Conservation (phyloP, 2,329 filamentous ascomycete genomes). For the Scedosporium aurantiacum region DNA sequence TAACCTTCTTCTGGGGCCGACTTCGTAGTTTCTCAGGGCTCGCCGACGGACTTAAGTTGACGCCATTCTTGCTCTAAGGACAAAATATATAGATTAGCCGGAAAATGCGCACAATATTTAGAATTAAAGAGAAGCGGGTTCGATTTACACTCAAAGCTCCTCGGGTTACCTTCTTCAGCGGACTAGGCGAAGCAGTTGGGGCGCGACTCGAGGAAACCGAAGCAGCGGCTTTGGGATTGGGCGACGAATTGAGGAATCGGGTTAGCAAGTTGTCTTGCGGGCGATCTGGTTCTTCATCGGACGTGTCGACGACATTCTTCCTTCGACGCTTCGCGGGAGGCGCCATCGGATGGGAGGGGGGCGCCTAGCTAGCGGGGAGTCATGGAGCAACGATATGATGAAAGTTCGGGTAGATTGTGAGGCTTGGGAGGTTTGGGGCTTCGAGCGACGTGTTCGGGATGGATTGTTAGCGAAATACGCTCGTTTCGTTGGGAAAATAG, state of each 20-base stretch:
- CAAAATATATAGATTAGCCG: too few species aligned
- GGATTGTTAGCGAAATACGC: background rate
- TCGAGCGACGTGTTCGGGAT: background rate
- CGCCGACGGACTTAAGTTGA: slow-evolving; percentile 26
- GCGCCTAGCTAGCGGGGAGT: background rate
- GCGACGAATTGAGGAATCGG: slow-evolving; percentile 44
- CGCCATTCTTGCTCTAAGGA: slow-evolving; percentile 3
- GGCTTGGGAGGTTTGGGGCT: background rate
- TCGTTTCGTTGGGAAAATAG: too few species aligned
- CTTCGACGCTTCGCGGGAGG: slow-evolving; percentile 48
- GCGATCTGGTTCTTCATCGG: slow-evolving; percentile 35
- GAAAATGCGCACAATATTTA: background rate
- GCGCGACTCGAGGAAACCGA: slow-evolving; percentile 19
- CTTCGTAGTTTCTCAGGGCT: slow-evolving; percentile 33
- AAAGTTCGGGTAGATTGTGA: background rate
- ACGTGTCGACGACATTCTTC: slow-evolving; percentile 40
- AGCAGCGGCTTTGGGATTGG: slow-evolving; percentile 23
- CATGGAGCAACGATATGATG: background rate
- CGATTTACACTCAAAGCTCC: background rate
- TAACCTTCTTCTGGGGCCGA: slow-evolving; percentile 29
- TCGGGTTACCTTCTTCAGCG: slow-evolving; percentile 20
- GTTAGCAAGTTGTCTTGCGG: slow-evolving; percentile 34
- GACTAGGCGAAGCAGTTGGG: slow-evolving; percentile 29
- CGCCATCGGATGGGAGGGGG: slow-evolving; percentile 29
- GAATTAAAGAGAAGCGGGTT: background rate